Base-by-base conservation (phyloP, 2,329 filamentous ascomycete species). In the Aureobasidium sp. region DNA sequence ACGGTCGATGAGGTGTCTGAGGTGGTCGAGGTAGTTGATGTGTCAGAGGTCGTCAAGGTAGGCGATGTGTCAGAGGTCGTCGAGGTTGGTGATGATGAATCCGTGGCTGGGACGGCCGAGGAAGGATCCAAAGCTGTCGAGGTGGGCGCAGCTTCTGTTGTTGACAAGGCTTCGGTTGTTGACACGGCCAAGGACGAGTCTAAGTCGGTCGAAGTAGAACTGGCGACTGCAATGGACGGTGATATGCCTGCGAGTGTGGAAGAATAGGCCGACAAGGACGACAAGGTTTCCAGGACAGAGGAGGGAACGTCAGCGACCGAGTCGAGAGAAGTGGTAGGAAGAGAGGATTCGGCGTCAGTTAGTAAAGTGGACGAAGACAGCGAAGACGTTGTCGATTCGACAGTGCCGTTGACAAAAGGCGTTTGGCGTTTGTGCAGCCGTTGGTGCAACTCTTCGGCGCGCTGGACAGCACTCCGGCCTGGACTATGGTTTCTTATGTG, bases 311-410 rank as follows among this genome's bases (percentile, higher is more conserved):
- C 36, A 16, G 53, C 11, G 6, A n/a, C 39, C 37, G 53, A 10
- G 39, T 57, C 41, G 25, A 27, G 7, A 57, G 53, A 45, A 47
- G 41, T 32, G 9, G 44, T 15, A 29, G 55, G 44, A 30, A 59
- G 42, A 7, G 57, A 59, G 27, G 57, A 50, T 59, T 13, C 59
- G 62, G 62, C 49, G 53, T 63, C 63, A 36, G 52, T 52, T n/a
- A 50, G 45, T n/a, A 53, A 36, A 42, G 59, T 62, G n/a, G 39
- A 48, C 32, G 63, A 59, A 44, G 63, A 57, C 42, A 41, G 37
- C 34, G 58, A 54, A 53, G 58, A 52, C 47, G 58, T 61, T 61
- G 48, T 47, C 9, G 58, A 52, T 45, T 52, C 47, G 49, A 47
- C 37, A 11, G 58, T 61, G 48, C 58, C 58, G 57, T 59, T 59